Evolutionary conservation across 2,329 filamentous ascomycete genomes (phyloP).

Genomic region (Xylaria sp.): DNA sequence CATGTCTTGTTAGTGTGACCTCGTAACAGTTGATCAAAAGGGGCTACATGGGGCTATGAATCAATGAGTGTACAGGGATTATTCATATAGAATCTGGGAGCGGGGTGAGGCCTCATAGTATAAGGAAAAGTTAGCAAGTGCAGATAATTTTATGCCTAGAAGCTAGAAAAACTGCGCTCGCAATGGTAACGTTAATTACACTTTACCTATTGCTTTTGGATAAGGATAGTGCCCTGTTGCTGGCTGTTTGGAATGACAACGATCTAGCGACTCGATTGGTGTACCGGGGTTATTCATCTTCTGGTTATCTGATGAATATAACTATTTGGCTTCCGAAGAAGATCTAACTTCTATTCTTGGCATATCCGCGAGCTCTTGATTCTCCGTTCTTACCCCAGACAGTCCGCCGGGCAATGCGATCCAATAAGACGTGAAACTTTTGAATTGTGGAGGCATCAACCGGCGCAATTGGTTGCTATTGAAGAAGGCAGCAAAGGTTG

Average conservation of each 20-base stretch:
- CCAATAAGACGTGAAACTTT: not conserved
- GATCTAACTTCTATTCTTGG: not conserved
- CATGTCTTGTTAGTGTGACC: not conserved
- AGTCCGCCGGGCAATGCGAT: not conserved
- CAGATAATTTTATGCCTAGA: not conserved
- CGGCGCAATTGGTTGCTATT: not conserved
- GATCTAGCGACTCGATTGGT: not conserved
- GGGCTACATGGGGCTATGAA: not conserved
- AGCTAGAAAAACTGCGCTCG: not conserved
- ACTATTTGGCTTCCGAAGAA: not conserved
- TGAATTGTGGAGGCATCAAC: not conserved
- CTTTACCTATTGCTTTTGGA: not conserved
- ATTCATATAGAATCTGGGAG: not conserved
- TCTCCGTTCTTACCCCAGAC: not conserved
- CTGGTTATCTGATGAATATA: not conserved
- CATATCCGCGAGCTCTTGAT: not conserved
- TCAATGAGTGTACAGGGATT: not conserved
- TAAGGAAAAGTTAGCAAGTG: too few species aligned
- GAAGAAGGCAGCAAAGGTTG: not conserved
- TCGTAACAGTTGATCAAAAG: not conserved
- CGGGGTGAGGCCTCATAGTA: not conserved
- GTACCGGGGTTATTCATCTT: not conserved
- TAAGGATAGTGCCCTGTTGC: not conserved
- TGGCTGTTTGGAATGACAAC: not conserved
- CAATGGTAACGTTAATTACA: too few species aligned